Evolutionary conservation across 2,329 filamentous ascomycete genomes (phyloP), one percentile per base, ranked within the genome.

Genomic region (Tolypocladium endophyticum): DNA sequence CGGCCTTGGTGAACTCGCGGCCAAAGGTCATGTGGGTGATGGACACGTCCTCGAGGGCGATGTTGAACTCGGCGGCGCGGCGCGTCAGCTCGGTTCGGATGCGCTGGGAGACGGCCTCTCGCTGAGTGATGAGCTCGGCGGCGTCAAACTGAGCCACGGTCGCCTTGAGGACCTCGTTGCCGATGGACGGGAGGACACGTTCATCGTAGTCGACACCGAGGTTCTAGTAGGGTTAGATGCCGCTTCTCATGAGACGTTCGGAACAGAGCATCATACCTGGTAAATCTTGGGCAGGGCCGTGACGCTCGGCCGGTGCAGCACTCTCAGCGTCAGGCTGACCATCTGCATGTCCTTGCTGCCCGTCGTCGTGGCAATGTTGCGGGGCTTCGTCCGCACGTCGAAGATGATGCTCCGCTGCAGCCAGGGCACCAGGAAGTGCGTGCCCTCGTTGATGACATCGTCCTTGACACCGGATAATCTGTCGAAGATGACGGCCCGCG

Each of bases 11-110:
- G 82, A 99, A 99, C 78, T 99, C 94, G 76, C 93, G 93, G 68
- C 94, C 94, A 74, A 99, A 99, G 58, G 94, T 99, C 94, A 99
- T 99, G 83, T 99, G 94, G 63, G 94, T 99, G 77, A 99, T 99
- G 72, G 91, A 96, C 62, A 99, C 94, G 72, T 99, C 94, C 78
- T 99, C 94, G 58, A 99, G 90, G 35, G 92, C 91, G 72, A 99
- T 99, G 82, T 99, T 96, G 86, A 99, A 99, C 77, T 99, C 94
- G 70, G 87, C 80, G 55, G 94, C 94, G 70, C 94, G 92, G 79
- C 89, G 92, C 72, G 94, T 87, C 56, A 99, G 86, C 74, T 99
- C 94, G 68, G 84, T 83, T 62, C 90, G 92, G 81, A 99, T 99
- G 70, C 92, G 89, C 77, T 97, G 88, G 65, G 88, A 93, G 69